These are phyloP conservation scores for Penicillium chermesinum DNA, from an alignment of 495 filamentous ascomycete genomes.

Conservation along the genomic window DNA sequence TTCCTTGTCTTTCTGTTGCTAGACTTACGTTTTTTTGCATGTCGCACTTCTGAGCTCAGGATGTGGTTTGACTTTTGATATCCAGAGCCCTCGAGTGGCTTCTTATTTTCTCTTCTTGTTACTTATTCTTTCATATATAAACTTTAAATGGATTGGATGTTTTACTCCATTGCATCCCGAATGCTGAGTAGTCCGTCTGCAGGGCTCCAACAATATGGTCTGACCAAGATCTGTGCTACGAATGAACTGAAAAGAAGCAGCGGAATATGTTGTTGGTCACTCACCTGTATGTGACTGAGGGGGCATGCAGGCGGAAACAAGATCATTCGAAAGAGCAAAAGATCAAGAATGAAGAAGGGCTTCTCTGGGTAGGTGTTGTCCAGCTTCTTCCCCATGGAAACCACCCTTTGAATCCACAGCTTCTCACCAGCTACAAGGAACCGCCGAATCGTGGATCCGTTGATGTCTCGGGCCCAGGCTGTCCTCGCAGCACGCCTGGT, in stretches of 20 bases:
- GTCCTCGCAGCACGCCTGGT: constrained; percentile 7
- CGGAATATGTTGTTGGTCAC: too few species aligned
- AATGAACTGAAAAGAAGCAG: too few species aligned
- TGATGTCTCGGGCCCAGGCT: constrained; percentile 20
- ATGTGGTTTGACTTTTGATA: constrained; percentile 28
- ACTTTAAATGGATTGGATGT: neutral
- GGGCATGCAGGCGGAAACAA: too few species aligned
- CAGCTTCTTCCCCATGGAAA: too few species aligned
- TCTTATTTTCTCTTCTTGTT: neutral
- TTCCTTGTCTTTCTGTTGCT: neutral
- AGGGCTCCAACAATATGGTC: neutral
- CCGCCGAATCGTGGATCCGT: neutral
- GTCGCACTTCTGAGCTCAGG: constrained; percentile 7
- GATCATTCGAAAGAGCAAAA: too few species aligned
- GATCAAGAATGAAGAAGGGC: too few species aligned
- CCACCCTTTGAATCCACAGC: too few species aligned
- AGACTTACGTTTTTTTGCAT: constrained; percentile 5
- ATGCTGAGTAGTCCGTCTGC: neutral
- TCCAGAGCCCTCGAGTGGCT: constrained; percentile 16
- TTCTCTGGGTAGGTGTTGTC: too few species aligned
- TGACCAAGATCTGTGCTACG: too few species aligned
- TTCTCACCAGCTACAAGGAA: too few species aligned
- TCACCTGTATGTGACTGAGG: too few species aligned
- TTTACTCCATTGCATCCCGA: neutral
- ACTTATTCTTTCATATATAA: neutral